phyloP scores from a whole-genome alignment of 331 rosid genomes.

The Quercus tomentella region DNA sequence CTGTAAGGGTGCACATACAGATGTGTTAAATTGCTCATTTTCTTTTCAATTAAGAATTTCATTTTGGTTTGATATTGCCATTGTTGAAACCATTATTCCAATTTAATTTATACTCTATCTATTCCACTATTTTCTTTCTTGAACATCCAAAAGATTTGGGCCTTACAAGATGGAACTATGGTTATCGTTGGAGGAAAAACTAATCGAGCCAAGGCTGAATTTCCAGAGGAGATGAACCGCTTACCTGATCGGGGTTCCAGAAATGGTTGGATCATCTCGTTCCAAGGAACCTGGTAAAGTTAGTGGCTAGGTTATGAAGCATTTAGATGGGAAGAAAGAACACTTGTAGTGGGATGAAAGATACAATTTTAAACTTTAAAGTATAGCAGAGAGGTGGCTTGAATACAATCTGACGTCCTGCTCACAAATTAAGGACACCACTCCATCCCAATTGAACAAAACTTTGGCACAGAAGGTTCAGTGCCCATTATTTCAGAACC shows the following conservation, averaged over 20 bases:
- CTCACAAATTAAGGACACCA: slow-evolving; percentile 4
- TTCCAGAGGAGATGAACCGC: slow-evolving; percentile 73
- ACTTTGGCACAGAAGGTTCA: slow-evolving; percentile 9
- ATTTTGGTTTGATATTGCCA: too few relatives aligned
- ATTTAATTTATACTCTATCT: too few relatives aligned
- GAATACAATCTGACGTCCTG: background rate
- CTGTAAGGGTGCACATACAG: too few relatives aligned
- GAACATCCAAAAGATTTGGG: slow-evolving; percentile 71
- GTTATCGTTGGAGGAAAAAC: slow-evolving; percentile 88
- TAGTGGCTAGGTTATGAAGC: slow-evolving; percentile 38
- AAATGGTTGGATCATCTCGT: slow-evolving; percentile 55
- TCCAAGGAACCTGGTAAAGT: slow-evolving; percentile 30
- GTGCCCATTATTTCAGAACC: too few relatives aligned
- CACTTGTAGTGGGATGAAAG: slow-evolving; percentile 19
- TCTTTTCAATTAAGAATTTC: too few relatives aligned
- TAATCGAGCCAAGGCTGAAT: slow-evolving; percentile 82
- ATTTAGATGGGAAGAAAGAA: slow-evolving; percentile 15
- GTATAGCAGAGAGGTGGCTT: background rate
- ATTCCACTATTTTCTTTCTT: slow-evolving; percentile 7
- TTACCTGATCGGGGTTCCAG: slow-evolving; percentile 76
- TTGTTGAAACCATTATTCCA: too few relatives aligned
- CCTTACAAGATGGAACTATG: slow-evolving; percentile 84
- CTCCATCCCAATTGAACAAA: slow-evolving; percentile 1
- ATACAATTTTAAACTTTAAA: slow-evolving; percentile 1
- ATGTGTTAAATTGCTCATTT: too few relatives aligned